Conservation (phyloP, 768 basidiomycete species). For the Russula compacta region DNA sequence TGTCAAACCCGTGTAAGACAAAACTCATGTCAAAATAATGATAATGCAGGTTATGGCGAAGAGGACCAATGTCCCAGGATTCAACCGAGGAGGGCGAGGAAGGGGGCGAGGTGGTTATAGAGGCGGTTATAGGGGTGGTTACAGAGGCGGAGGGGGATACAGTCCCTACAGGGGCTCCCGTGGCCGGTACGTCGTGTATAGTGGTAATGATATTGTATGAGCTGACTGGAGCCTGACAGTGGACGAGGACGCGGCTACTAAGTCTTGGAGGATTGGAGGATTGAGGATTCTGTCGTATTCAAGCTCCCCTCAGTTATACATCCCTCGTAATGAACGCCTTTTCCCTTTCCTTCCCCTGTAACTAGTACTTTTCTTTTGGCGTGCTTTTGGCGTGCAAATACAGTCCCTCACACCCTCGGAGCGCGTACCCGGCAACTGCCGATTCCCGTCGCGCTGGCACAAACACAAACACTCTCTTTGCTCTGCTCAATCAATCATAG, state of each 20-base stretch:
- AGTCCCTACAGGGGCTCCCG: conserved; percentile 56
- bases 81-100: conserved; percentile 77
- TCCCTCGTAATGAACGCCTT: conserved; percentile 5
- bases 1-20: conserved; percentile 17
- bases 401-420: background rate
- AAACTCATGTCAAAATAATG: background rate
- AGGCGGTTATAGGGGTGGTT: conserved; percentile 48
- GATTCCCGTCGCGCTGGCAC: background rate
- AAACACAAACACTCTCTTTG: background rate
- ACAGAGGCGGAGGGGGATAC: conserved; percentile 53
- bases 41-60: conserved; percentile 70
- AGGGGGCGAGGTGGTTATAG: conserved; percentile 41
- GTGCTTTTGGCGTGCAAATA: background rate
- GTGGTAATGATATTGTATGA: background rate
- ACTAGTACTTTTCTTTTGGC: background rate
- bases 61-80: conserved; percentile 92
- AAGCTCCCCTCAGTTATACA: background rate
- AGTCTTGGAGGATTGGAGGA: conserved; percentile 20
- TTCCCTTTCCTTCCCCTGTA: background rate
- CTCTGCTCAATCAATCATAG: no score
- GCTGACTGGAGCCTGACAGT: conserved; percentile 28
- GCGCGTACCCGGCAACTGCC: conserved; percentile 2
- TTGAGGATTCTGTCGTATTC: background rate
- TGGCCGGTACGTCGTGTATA: conserved; percentile 59
- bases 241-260: conserved; percentile 71